Evolutionary conservation across 495 filamentous ascomycete genomes (phyloP).

Genomic region (Annulohypoxylon moriforme): DNA sequence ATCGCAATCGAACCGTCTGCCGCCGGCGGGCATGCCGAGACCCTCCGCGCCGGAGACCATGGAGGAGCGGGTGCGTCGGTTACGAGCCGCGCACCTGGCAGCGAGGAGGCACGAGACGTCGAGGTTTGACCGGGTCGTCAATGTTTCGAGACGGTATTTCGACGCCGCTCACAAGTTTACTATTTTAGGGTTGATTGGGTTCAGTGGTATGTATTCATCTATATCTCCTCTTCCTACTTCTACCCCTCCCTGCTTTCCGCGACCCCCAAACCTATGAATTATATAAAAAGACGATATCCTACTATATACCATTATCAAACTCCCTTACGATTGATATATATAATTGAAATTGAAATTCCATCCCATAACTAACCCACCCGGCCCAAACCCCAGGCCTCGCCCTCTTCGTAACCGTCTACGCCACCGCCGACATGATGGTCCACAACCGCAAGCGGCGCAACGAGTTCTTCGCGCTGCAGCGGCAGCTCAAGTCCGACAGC

Average conservation of each 20-base stretch:
- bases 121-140: slow-evolving; percentile 74
- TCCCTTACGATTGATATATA: not conserved
- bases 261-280: not conserved
- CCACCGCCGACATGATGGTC: slow-evolving; percentile 84
- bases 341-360: no score
- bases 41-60: slow-evolving; percentile 73
- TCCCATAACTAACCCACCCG: not conserved
- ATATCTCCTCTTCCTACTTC: not conserved
- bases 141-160: slow-evolving; percentile 75
- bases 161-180: slow-evolving; percentile 86
- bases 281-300: not conserved
- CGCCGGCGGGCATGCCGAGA: slow-evolving; percentile 62
- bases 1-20: slow-evolving; percentile 67
- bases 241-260: not conserved
- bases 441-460: slow-evolving; percentile 79
- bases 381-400: slow-evolving; percentile 70
- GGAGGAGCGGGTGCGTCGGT: slow-evolving; percentile 85
- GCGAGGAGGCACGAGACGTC: slow-evolving; percentile 73
- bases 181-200: slow-evolving; percentile 77
- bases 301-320: not conserved
- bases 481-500: slow-evolving; percentile 63
- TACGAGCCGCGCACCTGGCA: slow-evolving; percentile 81
- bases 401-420: slow-evolving; percentile 79
- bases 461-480: slow-evolving; percentile 74
- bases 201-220: slow-evolving; percentile 71